phyloP scores from a whole-genome alignment of 495 filamentous ascomycete genomes.

The Penicillium dipodomyicola region DNA sequence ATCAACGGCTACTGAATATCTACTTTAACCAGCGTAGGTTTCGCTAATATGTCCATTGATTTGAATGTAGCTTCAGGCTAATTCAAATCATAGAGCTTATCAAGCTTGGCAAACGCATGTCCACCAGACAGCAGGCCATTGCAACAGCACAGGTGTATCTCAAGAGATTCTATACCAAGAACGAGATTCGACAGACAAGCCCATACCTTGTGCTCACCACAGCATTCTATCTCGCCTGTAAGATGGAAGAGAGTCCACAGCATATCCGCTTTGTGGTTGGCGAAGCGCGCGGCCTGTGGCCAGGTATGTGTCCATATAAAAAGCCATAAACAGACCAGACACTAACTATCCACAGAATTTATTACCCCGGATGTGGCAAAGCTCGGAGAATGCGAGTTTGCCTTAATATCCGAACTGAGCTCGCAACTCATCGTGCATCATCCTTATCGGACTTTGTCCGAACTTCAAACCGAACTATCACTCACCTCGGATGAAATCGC shows the following conservation, averaged over 20 bases:
- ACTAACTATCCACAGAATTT: slow-evolving; percentile 55
- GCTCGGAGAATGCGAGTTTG: slow-evolving; percentile 95
- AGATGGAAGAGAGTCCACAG: slow-evolving; percentile 97
- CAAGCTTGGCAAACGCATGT: slow-evolving; percentile 74
- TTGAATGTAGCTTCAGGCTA: slow-evolving; percentile 2
- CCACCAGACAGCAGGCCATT: slow-evolving; percentile 82
- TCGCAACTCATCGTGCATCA: slow-evolving; percentile 94
- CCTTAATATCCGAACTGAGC: slow-evolving; percentile 89
- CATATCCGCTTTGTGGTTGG: slow-evolving; percentile 86
- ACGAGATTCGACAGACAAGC: slow-evolving; percentile 89
- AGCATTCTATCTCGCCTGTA: slow-evolving; percentile 91
- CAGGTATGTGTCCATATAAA: slow-evolving; percentile 50
- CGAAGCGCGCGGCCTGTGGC: slow-evolving; percentile 86
- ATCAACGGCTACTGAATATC: slow-evolving; percentile 78
- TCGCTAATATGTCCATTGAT: neutral
- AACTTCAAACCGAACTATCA: slow-evolving; percentile 65
- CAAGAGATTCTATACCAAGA: slow-evolving; percentile 87
- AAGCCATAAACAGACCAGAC: neutral
- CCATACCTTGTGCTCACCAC: slow-evolving; percentile 89
- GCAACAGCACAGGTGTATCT: slow-evolving; percentile 95
- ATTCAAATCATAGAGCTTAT: slow-evolving; percentile 56
- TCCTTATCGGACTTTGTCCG: slow-evolving; percentile 85
- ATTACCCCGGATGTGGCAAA: slow-evolving; percentile 79
- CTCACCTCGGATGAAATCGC: slow-evolving; percentile 74
- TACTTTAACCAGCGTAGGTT: slow-evolving; percentile 82